Base-by-base conservation (phyloP, 1,284 basidiomycete species). In the Mycena citricolor region DNA sequence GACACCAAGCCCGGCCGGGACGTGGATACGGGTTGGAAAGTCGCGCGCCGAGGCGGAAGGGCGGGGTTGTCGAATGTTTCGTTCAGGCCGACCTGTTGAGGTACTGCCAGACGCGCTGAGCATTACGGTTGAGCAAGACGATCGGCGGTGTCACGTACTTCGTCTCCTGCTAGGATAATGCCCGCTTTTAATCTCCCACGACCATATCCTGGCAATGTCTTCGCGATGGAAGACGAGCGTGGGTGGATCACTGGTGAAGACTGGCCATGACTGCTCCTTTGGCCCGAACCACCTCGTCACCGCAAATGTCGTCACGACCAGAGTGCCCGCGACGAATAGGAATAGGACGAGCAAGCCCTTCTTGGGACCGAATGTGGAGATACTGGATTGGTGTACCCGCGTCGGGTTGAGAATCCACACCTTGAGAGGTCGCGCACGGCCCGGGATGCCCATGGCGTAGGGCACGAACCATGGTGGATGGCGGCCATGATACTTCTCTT, bases 111-210 rank as follows among this genome's bases (percentile, higher is more conserved):
- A n/a, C n/a, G n/a, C n/a, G n/a, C n/a, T n/a, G n/a, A n/a, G 14
- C 51, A 25, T 12, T 17, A 44, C 8, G 20, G 22, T 32, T 30
- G 16, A 42, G 17, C 21, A 25, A 31, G 17, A 38, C 37, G 4
- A 26, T 29, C 42, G n/a, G 43, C 22, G 39, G 8, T 26, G 25
- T 40, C 2, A 76, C 86, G 57, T 62, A 93, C 90, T 77, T 57
- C 75, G 71, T 45, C 79, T 73, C 40, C 77, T 74, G 63, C 87
- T 91, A 2, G 94, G 93, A 68, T 93, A 92, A 65, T 95, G 91
- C 1, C 94, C 94, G 55, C 89, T 88, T 32, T 79, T 70, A 44
- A 97, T 78, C 67, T 97, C 93, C 92, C 92, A 97, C 54, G 86
- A 74, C 93, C 93, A 97, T 64, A 97, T 88, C 56, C 82, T 77